Base-by-base conservation (phyloP, 805 yeast genomes). In the Ogataea methanolica region DNA sequence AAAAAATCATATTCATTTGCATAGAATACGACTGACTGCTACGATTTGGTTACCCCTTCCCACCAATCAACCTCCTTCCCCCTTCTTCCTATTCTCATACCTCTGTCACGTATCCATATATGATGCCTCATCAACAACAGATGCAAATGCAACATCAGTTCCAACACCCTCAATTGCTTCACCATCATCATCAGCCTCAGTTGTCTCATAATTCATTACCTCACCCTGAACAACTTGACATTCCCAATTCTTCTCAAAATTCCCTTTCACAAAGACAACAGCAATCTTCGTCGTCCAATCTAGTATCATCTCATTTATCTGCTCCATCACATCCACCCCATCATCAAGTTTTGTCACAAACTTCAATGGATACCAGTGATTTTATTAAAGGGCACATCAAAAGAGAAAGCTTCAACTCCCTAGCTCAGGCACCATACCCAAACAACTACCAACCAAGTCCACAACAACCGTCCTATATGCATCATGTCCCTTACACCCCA, bases 401-500 rank as follows among this genome's bases (percentile, higher is more conserved):
- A 36, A 51, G 48, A 34, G 55, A 52, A 22, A 45, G 49, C 26
- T 19, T 45, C 16, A 45, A 45, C 4, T 41, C 51, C 3, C 11
- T 41, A 6, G 36, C 51, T 38, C 42, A 35, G 37, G 47, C 43
- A 43, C 47, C 41, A 26, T 43, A 43, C 22, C 33, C 44, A 4
- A 33, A 17, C 12, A 45, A 41, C 26, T 46, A 47, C 35, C 51
- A 47, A 14, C 41, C 26, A 12, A 38, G 33, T 21, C 48, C 48
- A 14, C 49, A 45, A 34, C 45, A 49, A 17, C 40, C 23, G 2
- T 14, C 42, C 34, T 34, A 17, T 21, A 26, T 37, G 33, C 35
- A 39, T 35, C 46, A 41, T n/a, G 16, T 19, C 31, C 42, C 37
- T 39, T 36, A 46, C 17, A 35, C 42, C 17, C 46, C 51, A n/a